These are phyloP conservation scores for Cryptosporidium parvum DNA, from an alignment of 169 alveolate genomes.

Conservation along the genomic window DNA sequence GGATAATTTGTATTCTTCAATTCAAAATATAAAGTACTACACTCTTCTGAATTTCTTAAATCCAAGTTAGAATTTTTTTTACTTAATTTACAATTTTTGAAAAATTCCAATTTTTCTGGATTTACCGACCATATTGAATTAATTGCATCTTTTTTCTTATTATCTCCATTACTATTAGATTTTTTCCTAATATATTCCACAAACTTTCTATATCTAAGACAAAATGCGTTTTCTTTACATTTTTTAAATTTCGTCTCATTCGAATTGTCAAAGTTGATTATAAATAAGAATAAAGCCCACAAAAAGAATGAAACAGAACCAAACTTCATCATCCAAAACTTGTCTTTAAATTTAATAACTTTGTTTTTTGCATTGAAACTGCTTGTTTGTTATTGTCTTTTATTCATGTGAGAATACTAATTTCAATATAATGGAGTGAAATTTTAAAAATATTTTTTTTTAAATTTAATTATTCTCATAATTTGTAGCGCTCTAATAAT, in stretches of 20 bases:
- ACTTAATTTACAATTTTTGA: conserved; percentile 4
- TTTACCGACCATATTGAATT: conserved; percentile 39
- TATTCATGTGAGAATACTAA: background rate
- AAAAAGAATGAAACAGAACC: background rate
- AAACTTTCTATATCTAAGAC: conserved; percentile 22
- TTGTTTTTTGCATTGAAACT: background rate
- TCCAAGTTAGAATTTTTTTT: background rate
- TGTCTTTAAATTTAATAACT: background rate
- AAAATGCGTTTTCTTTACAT: conserved; percentile 33
- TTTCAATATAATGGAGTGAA: too few relatives aligned
- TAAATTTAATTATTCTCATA: too few relatives aligned
- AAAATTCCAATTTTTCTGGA: background rate
- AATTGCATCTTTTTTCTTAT: background rate
- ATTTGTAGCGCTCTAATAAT: too few relatives aligned
- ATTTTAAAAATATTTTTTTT: too few relatives aligned
- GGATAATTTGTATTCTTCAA: conserved; percentile 16
- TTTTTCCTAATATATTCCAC: background rate
- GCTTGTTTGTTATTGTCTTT: background rate
- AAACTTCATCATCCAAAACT: background rate
- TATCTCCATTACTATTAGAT: background rate
- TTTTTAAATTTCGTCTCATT: conserved; percentile 19
- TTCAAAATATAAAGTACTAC: conserved; percentile 23
- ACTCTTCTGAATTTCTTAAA: background rate
- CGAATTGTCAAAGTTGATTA: background rate
- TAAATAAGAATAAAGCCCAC: background rate